These are phyloP conservation scores for Heliosperma pusillum DNA, from an alignment of 148 eudicot genomes.

Conservation along the genomic window DNA sequence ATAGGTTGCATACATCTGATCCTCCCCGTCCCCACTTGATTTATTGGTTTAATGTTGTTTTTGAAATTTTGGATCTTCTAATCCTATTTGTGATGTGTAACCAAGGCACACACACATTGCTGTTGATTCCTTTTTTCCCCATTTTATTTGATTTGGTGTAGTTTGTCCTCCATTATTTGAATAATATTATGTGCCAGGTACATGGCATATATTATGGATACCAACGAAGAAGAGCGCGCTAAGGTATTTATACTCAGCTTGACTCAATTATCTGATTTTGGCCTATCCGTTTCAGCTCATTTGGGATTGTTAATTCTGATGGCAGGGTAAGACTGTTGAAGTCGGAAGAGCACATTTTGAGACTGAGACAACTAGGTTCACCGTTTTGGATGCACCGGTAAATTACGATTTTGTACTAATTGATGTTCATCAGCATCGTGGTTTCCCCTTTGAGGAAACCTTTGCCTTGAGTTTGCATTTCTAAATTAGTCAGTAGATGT, in stretches of 20 bases:
- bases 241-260: conserved; percentile 49
- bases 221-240: conserved; percentile 90
- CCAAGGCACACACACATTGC: not conserved
- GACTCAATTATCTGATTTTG: not conserved
- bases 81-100: not conserved
- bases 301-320: conserved; percentile 5
- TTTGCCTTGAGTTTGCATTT: not conserved
- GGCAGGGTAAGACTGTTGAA: conserved; percentile 84
- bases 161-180: not conserved
- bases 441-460: not conserved
- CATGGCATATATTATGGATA: conserved; percentile 99
- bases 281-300: not conserved
- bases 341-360: conserved; percentile 98
- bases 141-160: not conserved
- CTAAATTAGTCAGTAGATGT: not conserved
- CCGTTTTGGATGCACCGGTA: conserved; percentile 98
- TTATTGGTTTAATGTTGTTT: no score
- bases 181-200: conserved; percentile 47
- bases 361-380: conserved; percentile 83
- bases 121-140: not conserved
- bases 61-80: no score
- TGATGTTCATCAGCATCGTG: not conserved
- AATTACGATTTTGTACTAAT: not conserved
- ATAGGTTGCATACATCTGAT: not conserved
- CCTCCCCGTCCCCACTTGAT: no score